phyloP scores from a whole-genome alignment of 2,329 filamentous ascomycete species.

The Colletotrichum sp. region DNA sequence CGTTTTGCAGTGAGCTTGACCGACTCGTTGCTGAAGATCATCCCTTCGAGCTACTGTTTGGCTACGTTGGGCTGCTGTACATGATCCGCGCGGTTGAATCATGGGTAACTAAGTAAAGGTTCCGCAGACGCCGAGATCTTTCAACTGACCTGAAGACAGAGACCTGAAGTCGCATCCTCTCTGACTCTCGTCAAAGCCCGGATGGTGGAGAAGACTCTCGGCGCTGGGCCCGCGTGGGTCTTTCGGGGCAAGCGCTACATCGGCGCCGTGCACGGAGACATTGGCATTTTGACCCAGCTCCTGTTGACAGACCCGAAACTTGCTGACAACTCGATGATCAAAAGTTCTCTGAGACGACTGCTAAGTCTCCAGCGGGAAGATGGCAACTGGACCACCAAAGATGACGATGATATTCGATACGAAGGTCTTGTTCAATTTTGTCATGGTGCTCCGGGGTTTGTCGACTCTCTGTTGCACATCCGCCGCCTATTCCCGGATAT shows the following conservation, averaged over 20 bases:
- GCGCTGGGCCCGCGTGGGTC: conserved; percentile 56
- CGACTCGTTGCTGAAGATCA: conserved; percentile 38
- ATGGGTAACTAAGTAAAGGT: conserved; percentile 51
- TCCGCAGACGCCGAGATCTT: conserved; percentile 46
- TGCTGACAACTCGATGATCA: conserved; percentile 56
- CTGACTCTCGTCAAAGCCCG: conserved; percentile 32
- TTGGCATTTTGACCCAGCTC: conserved; percentile 73
- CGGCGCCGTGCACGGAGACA: conserved; percentile 70
- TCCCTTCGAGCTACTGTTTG: conserved; percentile 68
- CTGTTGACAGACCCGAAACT: conserved; percentile 61
- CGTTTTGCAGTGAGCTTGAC: conserved; percentile 26
- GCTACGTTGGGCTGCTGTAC: conserved; percentile 71
- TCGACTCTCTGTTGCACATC: conserved; percentile 62
- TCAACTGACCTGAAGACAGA: conserved; percentile 56
- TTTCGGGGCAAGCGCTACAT: conserved; percentile 69
- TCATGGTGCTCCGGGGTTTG: conserved; percentile 69
- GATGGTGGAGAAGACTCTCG: not conserved
- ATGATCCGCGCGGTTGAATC: conserved; percentile 67
- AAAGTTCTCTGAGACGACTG: conserved; percentile 59
- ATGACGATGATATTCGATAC: not conserved
- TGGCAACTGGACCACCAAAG: conserved; percentile 64
- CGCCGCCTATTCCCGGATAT: conserved; percentile 60
- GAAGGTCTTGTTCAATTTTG: conserved; percentile 66
- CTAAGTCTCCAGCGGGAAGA: conserved; percentile 64
- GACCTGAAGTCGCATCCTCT: conserved; percentile 58